Base-by-base conservation (phyloP, 441 rosid species). In the Gossypium davidsonii region DNA sequence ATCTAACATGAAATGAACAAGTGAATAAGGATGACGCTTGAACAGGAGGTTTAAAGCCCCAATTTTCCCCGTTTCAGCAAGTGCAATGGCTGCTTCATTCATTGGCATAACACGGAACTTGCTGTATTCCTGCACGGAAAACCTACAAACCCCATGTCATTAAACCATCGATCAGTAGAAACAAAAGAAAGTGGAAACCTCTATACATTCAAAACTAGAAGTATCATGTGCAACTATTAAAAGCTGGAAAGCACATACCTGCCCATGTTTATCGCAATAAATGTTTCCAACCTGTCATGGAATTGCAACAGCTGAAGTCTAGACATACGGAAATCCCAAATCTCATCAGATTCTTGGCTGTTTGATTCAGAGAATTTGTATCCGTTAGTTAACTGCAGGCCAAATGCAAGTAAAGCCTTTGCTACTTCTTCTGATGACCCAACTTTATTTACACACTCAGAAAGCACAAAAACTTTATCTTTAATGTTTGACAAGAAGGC, bases 251-350 rank as follows among this genome's bases (percentile, higher is more conserved):
- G 65, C 64, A 78, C 34, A 69, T 89, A 91, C 99, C 99, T 93
- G 88, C 99, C 97, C 99, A 93, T 93, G 89, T 90, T 96, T 82
- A 96, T 89, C 72, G 98, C 99, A 84, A 91, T 75, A 84, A 80
- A 96, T 60, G 98, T 91, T 87, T 96, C 99, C 72, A 96, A 82
- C 79, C 93, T 84, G 80, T 96, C 99, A 80, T 76, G 78, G 78
- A 86, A 96, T 74, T 91, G 97, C 84, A 90, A 79, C 68, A 96
- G 74, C 82, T 87, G 89, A 79, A 96, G 96, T 85, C 99, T 93
- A 70, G 91, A 81, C 82, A 91, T 76, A 67, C 93, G 90, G 67
- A 83, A 81, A 73, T 89, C 87, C 98, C 97, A 96, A 64, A 84
- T 79, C 69, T 80, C 83, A 79, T 72, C 78, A 73, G 73, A 80